phyloP scores from a whole-genome alignment of 306 rosid species.

The Arachis hypogaea region DNA sequence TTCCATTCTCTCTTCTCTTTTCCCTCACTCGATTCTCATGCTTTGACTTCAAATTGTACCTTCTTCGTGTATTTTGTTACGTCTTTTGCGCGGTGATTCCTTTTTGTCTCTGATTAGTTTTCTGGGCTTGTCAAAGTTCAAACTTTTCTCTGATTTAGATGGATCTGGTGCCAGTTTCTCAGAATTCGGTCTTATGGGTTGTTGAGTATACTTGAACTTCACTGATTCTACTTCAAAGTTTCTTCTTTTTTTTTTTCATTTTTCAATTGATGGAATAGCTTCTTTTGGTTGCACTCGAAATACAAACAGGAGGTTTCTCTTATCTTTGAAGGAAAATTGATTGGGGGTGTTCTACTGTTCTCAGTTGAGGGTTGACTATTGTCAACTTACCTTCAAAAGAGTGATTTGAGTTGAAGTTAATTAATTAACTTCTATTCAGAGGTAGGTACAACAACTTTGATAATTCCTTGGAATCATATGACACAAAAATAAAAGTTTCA shows the following conservation, averaged over 20 bases:
- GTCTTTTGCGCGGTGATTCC: not conserved
- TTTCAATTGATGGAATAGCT: constrained; percentile 16
- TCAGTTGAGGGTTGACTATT: no score
- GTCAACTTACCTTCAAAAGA: no score
- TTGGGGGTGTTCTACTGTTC: no score
- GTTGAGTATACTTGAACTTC: not conserved
- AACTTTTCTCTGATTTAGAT: constrained; percentile 25
- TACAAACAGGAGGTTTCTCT: no score
- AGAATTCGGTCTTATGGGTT: not conserved
- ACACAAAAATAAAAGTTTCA: no score
- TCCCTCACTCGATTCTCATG: not conserved
- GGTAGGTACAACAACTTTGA: no score
- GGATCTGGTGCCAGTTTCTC: constrained; percentile 27
- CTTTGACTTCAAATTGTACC: constrained; percentile 25
- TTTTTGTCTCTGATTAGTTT: not conserved
- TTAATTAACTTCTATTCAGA: no score
- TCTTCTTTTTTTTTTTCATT: not conserved
- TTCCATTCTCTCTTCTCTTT: not conserved
- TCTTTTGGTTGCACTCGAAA: not conserved
- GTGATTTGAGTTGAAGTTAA: no score
- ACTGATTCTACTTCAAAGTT: not conserved
- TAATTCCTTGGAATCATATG: no score
- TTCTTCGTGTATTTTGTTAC: not conserved
- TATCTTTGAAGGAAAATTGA: no score
- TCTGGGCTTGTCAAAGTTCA: constrained; percentile 29